These are phyloP conservation scores for Pseudozyma hubeiensis DNA, from an alignment of 1,284 basidiomycete species.

Conservation along the genomic window DNA sequence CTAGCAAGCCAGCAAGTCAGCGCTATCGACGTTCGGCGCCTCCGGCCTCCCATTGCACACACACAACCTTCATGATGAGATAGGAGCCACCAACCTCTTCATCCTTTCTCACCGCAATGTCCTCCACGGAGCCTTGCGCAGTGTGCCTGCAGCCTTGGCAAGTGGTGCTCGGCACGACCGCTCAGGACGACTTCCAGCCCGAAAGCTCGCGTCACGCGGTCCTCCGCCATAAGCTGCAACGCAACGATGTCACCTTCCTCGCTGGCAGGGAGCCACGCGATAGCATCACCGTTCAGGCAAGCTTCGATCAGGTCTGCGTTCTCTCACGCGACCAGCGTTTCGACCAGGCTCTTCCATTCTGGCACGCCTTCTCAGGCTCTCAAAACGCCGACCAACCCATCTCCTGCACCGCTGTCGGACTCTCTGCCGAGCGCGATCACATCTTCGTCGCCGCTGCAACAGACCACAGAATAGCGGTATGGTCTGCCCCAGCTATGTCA, in stretches of 20 bases:
- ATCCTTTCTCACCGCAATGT: slow-evolving; percentile 5
- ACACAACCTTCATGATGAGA: neutral
- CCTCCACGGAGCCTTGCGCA: slow-evolving; percentile 10
- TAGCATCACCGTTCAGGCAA: slow-evolving; percentile 31
- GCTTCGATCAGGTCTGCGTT: slow-evolving; percentile 48
- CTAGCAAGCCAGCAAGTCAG: neutral
- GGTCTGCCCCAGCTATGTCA: slow-evolving; percentile 26
- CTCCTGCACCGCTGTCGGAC: slow-evolving; percentile 30
- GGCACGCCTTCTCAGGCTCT: slow-evolving; percentile 51
- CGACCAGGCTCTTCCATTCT: slow-evolving; percentile 49
- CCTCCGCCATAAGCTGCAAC: neutral
- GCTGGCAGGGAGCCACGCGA: slow-evolving; percentile 29
- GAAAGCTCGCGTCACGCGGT: slow-evolving; percentile 8
- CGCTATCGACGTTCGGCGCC: neutral
- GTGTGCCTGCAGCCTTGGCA: slow-evolving; percentile 16
- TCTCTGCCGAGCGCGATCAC: slow-evolving; percentile 14
- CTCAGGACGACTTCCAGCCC: neutral
- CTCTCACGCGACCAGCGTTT: slow-evolving; percentile 42
- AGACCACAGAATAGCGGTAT: slow-evolving; percentile 50
- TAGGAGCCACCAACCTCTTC: neutral
- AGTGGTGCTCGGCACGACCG: slow-evolving; percentile 30
- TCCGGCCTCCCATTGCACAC: neutral
- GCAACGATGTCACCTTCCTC: slow-evolving; percentile 18
- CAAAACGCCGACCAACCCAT: slow-evolving; percentile 30
- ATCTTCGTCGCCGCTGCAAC: slow-evolving; percentile 41